Evolutionary conservation across 306 rosid genomes (phyloP).

Genomic region (Castanea sativa): DNA sequence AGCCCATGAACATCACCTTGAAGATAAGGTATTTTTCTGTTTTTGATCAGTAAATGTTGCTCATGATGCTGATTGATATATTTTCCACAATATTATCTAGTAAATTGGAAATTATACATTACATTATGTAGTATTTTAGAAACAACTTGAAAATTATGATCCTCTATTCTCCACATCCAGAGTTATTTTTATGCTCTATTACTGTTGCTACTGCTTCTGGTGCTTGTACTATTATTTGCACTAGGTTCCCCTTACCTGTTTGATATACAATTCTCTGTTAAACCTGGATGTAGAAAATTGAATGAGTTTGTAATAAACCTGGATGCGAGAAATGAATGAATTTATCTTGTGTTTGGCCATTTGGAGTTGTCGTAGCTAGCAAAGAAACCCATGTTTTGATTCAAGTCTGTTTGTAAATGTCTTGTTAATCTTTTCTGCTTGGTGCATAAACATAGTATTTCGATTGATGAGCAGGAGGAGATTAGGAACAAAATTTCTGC

Average conservation of each 20-base stretch:
- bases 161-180: not conserved
- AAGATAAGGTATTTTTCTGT: slow-evolving; percentile 49
- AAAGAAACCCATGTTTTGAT: not conserved
- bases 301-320: not conserved
- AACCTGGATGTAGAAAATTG: not conserved
- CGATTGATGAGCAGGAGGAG: slow-evolving; percentile 58
- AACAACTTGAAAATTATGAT: not conserved
- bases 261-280: not conserved
- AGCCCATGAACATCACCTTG: slow-evolving; percentile 58
- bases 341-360: not conserved
- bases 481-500: slow-evolving; percentile 64
- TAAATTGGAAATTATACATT: not conserved
- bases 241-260: not conserved
- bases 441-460: not conserved
- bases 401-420: not conserved
- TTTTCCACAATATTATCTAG: slow-evolving; percentile 13
- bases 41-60: not conserved
- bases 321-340: not conserved
- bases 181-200: not conserved
- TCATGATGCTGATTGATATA: not conserved
- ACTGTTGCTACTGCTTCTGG: not conserved
- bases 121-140: not conserved
- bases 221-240: not conserved
- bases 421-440: not conserved
- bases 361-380: not conserved